Base-by-base conservation (phyloP, 768 basidiomycete species). In the Suillus alpinus region DNA sequence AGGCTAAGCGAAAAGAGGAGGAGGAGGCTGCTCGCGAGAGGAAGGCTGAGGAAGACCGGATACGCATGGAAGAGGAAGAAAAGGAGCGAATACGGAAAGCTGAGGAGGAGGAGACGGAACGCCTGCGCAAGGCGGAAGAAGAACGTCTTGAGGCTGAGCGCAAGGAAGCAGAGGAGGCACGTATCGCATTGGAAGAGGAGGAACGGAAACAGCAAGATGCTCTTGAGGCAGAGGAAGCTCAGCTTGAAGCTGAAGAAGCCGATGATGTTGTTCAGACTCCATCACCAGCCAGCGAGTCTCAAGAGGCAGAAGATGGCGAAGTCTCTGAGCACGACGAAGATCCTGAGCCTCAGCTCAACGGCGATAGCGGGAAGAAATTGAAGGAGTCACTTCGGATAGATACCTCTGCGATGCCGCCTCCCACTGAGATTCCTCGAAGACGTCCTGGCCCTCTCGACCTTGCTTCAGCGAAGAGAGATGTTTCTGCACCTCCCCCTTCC, bases 381-480 rank as follows among this genome's bases (percentile, higher is more conserved):
- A 86, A 84, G 68, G 86, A 86, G 47, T 26, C 74, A 12, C 77
- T 91, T 20, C 87, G 88, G 47, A 89, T 91, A 72, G 86, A 86
- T 71, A 88, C 89, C 0, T 74, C 81, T 23, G 69, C 72, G 44
- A 72, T 72, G 72, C 71, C 81, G 12, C 68, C 79, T 1, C 73
- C 77, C 53, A 70, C 76, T 31, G 75, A 81, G 49, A 71, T 78
- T 31, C 66, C 73, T 3, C 46, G 71, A 64, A 82, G 78, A 44
- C 85, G 89, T 32, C 91, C 92, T 29, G 90, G 85, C 58, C 88
- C 83, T 36, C 84, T 94, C 37, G 87, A 94, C 67, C 83, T 94
- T 44, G 79, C 84, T 10, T 76, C 73, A 13, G 76, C 87, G 9
- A 82, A 78, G 68, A 78, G 72, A 61, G 70, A 77, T 44, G 37